These are phyloP conservation scores for Pyrenochaeta sp. DNA, from an alignment of 2,329 filamentous ascomycete genomes.

Conservation along the genomic window DNA sequence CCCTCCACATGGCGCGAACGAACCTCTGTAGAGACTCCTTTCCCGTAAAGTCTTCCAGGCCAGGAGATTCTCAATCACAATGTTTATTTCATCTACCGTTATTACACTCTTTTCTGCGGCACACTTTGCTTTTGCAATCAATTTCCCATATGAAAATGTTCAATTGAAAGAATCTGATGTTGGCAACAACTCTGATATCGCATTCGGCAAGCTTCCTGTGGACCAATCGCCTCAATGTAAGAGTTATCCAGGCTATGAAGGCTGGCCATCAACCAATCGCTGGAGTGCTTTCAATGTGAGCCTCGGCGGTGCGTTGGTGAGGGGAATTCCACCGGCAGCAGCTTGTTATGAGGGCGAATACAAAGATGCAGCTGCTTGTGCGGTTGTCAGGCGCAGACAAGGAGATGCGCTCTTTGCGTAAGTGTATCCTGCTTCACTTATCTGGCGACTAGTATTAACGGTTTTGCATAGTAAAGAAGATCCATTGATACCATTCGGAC, in stretches of 20 bases:
- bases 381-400: conserved; percentile 12
- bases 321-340: conserved; percentile 35
- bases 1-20: background rate
- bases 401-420: conserved; percentile 30
- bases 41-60: background rate
- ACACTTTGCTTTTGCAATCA: conserved; percentile 21
- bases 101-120: conserved; percentile 1
- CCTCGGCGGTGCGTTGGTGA: conserved; percentile 33
- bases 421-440: conserved; percentile 2
- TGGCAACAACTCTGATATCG: conserved; percentile 29
- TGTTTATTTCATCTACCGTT: background rate
- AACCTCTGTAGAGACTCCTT: background rate
- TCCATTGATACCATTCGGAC: conserved; percentile 29
- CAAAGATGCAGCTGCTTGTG: conserved; percentile 27
- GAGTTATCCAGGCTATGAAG: conserved; percentile 32
- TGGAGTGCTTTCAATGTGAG: conserved; percentile 35
- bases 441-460: background rate
- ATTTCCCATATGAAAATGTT: conserved; percentile 35
- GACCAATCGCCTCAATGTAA: conserved; percentile 26
- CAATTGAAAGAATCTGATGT: conserved; percentile 32
- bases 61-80: background rate
- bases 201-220: conserved; percentile 25
- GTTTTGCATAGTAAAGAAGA: conserved; percentile 28
- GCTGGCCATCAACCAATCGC: conserved; percentile 32
- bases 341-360: conserved; percentile 36